These are phyloP conservation scores for Boletus rubroflammeus DNA, from an alignment of 768 basidiomycete genomes.

Conservation along the genomic window DNA sequence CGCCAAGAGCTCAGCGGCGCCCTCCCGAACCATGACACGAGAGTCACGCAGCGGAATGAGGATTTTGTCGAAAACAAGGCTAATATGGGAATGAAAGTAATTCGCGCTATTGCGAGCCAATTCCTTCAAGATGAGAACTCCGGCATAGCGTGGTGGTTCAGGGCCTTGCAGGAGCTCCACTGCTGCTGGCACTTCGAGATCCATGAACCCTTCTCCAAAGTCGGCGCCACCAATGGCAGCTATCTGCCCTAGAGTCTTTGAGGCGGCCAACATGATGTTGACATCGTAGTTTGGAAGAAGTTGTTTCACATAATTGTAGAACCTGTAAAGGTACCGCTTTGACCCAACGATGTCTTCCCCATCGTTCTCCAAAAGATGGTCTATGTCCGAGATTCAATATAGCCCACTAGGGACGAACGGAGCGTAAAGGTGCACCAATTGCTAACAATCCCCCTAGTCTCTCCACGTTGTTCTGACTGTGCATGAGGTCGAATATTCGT, in stretches of 20 bases:
- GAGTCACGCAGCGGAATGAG: slow-evolving; percentile 86
- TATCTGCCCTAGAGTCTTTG: slow-evolving; percentile 88
- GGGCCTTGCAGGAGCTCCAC: slow-evolving; percentile 72
- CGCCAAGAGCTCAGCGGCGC: slow-evolving; percentile 90
- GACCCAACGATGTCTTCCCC: slow-evolving; percentile 80
- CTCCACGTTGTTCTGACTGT: slow-evolving; percentile 73
- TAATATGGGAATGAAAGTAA: slow-evolving; percentile 86
- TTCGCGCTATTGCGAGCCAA: slow-evolving; percentile 84
- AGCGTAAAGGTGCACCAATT: slow-evolving; percentile 56
- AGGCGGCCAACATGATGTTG: slow-evolving; percentile 90
- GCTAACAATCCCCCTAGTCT: slow-evolving; percentile 85
- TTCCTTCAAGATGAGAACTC: slow-evolving; percentile 91
- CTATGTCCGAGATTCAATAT: slow-evolving; percentile 32
- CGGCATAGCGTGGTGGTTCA: slow-evolving; percentile 87
- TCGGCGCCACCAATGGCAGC: slow-evolving; percentile 77
- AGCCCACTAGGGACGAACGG: neutral
- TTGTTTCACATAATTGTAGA: slow-evolving; percentile 91
- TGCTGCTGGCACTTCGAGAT: slow-evolving; percentile 81
- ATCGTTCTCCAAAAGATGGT: slow-evolving; percentile 72
- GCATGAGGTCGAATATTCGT: slow-evolving; percentile 76
- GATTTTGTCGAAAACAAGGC: slow-evolving; percentile 88
- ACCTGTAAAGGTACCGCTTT: slow-evolving; percentile 75
- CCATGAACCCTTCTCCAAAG: slow-evolving; percentile 88
- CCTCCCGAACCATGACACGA: slow-evolving; percentile 86
- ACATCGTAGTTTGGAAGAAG: slow-evolving; percentile 89